Evolutionary conservation across 805 yeast genomes (phyloP), one percentile per base, ranked within the genome.

Genomic region (Metschnikowia sp.): DNA sequence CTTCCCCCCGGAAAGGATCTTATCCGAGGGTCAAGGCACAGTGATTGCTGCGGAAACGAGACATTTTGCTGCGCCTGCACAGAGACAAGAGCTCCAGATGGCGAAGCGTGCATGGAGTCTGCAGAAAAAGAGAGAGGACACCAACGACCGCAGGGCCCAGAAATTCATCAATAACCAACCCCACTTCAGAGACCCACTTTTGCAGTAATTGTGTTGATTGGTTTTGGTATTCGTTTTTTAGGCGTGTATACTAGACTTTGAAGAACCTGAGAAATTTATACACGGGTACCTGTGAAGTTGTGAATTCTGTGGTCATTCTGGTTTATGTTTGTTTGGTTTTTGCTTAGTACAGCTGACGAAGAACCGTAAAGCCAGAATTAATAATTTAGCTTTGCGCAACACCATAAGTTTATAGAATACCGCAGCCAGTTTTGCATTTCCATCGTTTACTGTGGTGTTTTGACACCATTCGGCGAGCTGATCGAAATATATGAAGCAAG

Each of bases 151-250:
- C 70, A 70, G 82, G 52, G 86, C 88, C 30, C 78, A 81, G 47
- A 86, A 81, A 65, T 81, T 81, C 62, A 72, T 83, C 63, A 94
- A 92, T 68, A 78, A 82, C 75, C 96, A 92, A 76, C 80, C 82
- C 30, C 96, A 94, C 57, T 72, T 59, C 59, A 69, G 77, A 51
- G 76, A 72, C 53, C 75, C 62, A 47, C 63, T 69, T 46, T 65
- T 68, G 49, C 73, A 68, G 47, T 68, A 57, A 40, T 13, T 37
- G 29, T n/a, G 9, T n/a, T 41, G 33, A 7, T 36, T 11, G 10
- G 29, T 10, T 2, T 6, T 26, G 32, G 6, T 32, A 4, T n/a
- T 4, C 5, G 12, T 32, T 32, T n/a, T 32, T n/a, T 12, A 32
- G 11, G 8, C 11, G n/a, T n/a, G 34, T 11, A n/a, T 32, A n/a